Conservation (phyloP, 805 yeast species). For the Ogataea polymorpha region DNA sequence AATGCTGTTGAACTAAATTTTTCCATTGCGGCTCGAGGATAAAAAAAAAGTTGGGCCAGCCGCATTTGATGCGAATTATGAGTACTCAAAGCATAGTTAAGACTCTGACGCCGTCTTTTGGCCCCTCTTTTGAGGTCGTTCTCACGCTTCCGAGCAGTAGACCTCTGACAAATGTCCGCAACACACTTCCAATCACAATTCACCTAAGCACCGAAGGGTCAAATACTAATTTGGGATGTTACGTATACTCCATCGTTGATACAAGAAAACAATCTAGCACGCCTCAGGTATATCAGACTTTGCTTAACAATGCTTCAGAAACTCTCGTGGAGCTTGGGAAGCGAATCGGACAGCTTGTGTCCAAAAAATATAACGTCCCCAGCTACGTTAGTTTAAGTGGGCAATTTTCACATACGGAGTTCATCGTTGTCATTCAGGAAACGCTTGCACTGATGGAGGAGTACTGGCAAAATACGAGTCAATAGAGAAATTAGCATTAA, state of each 20-base stretch:
- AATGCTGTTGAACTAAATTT: not conserved
- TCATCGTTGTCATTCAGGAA: constrained; percentile 28
- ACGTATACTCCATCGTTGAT: constrained; percentile 41
- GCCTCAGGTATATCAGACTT: constrained; percentile 38
- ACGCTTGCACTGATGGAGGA: constrained; percentile 31
- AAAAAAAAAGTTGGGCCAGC: constrained; percentile 1
- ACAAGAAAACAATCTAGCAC: constrained; percentile 20
- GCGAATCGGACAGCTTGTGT: constrained; percentile 40
- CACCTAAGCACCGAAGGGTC: constrained; percentile 35
- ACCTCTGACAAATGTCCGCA: constrained; percentile 16
- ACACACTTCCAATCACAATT: constrained; percentile 35
- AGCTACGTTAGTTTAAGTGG: constrained; percentile 47
- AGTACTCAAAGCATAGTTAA: constrained; percentile 18
- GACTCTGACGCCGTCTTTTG: constrained; percentile 25
- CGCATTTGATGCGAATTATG: constrained; percentile 1
- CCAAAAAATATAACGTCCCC: constrained; percentile 40
- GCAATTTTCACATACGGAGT: constrained; percentile 33
- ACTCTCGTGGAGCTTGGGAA: constrained; percentile 40
- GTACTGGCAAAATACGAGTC: constrained; percentile 7
- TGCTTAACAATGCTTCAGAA: constrained; percentile 42
- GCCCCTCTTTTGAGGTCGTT: constrained; percentile 25
- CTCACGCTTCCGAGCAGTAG: constrained; percentile 18
- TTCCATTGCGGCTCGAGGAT: constrained; percentile 1
- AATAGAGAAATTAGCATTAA: not conserved
- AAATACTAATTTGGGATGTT: constrained; percentile 37